Conservation (phyloP, 495 filamentous ascomycete genomes). For the Wilcoxina mikolae region DNA sequence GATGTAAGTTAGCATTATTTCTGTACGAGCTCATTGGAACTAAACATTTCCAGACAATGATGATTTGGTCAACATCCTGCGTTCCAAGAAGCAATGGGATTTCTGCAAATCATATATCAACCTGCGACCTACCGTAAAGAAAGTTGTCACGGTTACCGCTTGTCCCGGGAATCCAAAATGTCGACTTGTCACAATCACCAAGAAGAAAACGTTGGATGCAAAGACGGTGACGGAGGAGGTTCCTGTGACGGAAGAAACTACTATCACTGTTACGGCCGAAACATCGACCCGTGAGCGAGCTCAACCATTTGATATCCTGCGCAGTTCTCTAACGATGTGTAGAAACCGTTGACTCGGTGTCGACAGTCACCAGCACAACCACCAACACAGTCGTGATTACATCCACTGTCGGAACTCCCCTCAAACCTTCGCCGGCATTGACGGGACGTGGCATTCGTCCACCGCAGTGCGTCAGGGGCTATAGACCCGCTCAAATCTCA, state of each 20-base stretch:
- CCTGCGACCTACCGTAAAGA: not conserved
- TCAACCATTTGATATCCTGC: not conserved
- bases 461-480: not conserved
- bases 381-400: not conserved
- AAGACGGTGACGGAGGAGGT: not conserved
- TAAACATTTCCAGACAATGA: not conserved
- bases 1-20: not conserved
- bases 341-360: not conserved
- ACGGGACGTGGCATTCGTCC: not conserved
- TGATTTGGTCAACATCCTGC: not conserved
- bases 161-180: not conserved
- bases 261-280: not conserved
- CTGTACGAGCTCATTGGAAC: not conserved
- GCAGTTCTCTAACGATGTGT: not conserved
- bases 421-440: not conserved
- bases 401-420: not conserved
- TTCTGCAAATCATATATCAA: not conserved
- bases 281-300: not conserved
- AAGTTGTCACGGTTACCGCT: not conserved
- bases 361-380: not conserved
- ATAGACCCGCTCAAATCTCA: not conserved
- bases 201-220: not conserved
- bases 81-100: not conserved
- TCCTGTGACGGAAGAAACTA: not conserved
- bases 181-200: not conserved